These are phyloP conservation scores for Pseudisothecium myosuroides DNA, from an alignment of 225 moss, liverwort and hornwort genomes.

Conservation along the genomic window DNA sequence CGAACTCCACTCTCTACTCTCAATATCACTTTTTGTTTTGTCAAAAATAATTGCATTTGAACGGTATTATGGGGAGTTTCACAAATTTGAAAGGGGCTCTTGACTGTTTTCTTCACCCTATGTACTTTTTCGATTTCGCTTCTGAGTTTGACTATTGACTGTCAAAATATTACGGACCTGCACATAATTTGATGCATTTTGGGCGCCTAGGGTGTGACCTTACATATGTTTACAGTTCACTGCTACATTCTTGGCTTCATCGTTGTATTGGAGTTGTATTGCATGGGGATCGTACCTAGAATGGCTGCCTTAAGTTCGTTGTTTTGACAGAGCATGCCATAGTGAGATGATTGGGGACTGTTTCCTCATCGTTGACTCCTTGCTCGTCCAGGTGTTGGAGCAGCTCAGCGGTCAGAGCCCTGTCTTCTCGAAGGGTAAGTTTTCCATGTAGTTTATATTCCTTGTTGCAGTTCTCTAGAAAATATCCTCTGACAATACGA, in stretches of 20 bases:
- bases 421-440: slow-evolving; percentile 26
- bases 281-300: neutral
- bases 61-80: no score
- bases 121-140: neutral
- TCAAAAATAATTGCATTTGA: neutral
- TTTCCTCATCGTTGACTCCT: neutral
- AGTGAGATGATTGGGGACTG: neutral
- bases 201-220: neutral
- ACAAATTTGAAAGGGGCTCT: neutral
- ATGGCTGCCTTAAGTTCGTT: neutral
- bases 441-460: neutral
- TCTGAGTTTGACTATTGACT: no score
- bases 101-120: neutral
- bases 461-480: neutral
- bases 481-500: neutral
- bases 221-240: neutral
- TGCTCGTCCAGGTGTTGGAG: slow-evolving; percentile 19
- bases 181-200: neutral
- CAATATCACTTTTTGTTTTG: neutral
- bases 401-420: slow-evolving; percentile 33
- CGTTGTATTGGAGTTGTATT: neutral
- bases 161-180: no score
- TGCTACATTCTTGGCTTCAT: neutral
- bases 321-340: neutral
- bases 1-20: no score